These are phyloP conservation scores for Phoma herbarum DNA, from an alignment of 2,329 filamentous ascomycete genomes.

Conservation along the genomic window DNA sequence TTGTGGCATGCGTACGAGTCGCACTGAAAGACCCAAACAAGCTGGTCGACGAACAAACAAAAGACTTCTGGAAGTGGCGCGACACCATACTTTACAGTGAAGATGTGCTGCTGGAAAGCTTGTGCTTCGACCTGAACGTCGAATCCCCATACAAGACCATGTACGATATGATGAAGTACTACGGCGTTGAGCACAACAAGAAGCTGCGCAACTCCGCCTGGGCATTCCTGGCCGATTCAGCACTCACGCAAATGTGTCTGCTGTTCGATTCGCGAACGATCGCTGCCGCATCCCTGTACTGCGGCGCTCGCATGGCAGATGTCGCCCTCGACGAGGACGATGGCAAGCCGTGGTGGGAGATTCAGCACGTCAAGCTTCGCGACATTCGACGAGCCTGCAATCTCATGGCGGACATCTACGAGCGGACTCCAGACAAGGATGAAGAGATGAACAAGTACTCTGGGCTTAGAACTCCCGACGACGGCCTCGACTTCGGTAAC, in stretches of 20 bases:
- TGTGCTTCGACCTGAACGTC: conserved; percentile 93
- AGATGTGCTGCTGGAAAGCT: conserved; percentile 86
- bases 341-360: conserved; percentile 87
- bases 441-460: conserved; percentile 58
- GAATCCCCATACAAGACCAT: conserved; percentile 88
- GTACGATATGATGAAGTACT: conserved; percentile 79
- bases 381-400: conserved; percentile 78
- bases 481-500: conserved; percentile 47
- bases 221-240: conserved; percentile 93
- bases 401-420: conserved; percentile 70
- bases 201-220: conserved; percentile 84
- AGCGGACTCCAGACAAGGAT: conserved; percentile 51
- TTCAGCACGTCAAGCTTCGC: conserved; percentile 73
- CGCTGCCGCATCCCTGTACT: conserved; percentile 86
- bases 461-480: conserved; percentile 53
- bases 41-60: conserved; percentile 93
- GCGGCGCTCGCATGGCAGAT: conserved; percentile 77
- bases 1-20: conserved; percentile 91
- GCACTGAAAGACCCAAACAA: conserved; percentile 93
- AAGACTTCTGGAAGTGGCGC: conserved; percentile 98
- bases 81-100: conserved; percentile 93
- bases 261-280: conserved; percentile 81
- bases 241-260: conserved; percentile 83
- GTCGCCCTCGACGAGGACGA: conserved; percentile 76
- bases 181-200: conserved; percentile 81